Base-by-base conservation (phyloP, 129 eudicot species). In the Saposhnikovia divaricata region DNA sequence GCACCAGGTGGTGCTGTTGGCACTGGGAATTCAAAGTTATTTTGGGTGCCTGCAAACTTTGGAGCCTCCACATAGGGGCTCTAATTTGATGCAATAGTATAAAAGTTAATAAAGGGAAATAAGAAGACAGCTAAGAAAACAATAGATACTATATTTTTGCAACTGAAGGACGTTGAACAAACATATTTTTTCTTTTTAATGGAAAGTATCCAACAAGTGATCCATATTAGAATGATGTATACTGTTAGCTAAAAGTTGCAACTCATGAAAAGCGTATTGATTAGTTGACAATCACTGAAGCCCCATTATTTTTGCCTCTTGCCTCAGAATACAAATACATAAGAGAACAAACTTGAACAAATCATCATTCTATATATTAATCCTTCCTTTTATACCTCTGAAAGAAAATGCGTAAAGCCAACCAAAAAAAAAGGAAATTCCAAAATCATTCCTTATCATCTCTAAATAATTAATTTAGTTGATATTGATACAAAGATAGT, bases 31-130 rank as follows among this genome's bases (percentile, higher is more conserved):
- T 78, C 51, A 46, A 38, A 86, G 74, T 82, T 70, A 78, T 9
- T 55, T 77, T 85, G 88, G 34, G 82, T 83, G 73, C 93, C 98
- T 40, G 77, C 92, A 82, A 86, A 76, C 19, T 89, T 89, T 57
- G 99, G 99, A 84, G 96, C 93, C 85, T 92, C 99, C 86, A 95
- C 97, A 76, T 92, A 96, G 45, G 99, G 99, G 73, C 93, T 90
- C 99, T 96, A 34, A 34, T 34, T 82, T 59, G 6, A 81, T 71
- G 63, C 80, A 76, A 50, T 61, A 11, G 42, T 39, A 66, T 42
- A 76, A 28, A 76, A 44, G 57, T 69, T 16, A 76, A 76, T 76
- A 28, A 50, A 34, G 16, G 4, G 15, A 16, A 75, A 78, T 18
- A 75, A 46, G 39, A 74, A 16, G 47, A 8, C 14, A 8, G 40